Percentiles rank a stretch among this genome's conserved stretches.
Conservation (phyloP, 306 rosid species). For the Benincasa hispida region DNA sequence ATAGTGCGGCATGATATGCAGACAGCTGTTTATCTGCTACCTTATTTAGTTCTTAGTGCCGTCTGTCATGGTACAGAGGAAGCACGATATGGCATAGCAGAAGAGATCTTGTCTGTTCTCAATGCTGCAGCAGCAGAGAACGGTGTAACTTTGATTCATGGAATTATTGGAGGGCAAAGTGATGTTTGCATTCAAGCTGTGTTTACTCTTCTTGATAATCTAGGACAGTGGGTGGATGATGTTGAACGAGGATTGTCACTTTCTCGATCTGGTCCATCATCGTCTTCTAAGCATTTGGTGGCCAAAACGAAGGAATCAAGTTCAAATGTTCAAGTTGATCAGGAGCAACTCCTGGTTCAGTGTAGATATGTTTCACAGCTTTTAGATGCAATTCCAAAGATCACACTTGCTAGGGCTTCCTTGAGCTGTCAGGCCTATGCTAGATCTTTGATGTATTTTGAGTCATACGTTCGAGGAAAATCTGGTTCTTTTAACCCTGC, state of each 20-base stretch:
- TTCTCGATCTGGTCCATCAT: slow-evolving; percentile 37
- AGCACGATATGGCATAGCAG: slow-evolving; percentile 69
- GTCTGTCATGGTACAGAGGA: slow-evolving; percentile 87
- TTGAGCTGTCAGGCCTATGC: slow-evolving; percentile 92
- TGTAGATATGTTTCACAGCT: slow-evolving; percentile 81
- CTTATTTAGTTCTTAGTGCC: slow-evolving; percentile 84
- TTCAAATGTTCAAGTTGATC: slow-evolving; percentile 31
- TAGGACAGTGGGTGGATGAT: slow-evolving; percentile 96
- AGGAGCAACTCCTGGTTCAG: slow-evolving; percentile 60
- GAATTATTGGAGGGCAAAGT: slow-evolving; percentile 65
- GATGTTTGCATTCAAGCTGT: slow-evolving; percentile 95
- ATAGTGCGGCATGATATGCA: slow-evolving; percentile 95
- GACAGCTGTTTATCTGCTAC: slow-evolving; percentile 76
- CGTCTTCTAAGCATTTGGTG: slow-evolving; percentile 47
- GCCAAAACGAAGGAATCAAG: slow-evolving; percentile 46
- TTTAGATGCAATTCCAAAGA: slow-evolving; percentile 72
- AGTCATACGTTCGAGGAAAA: slow-evolving; percentile 63
- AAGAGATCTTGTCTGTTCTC: slow-evolving; percentile 80
- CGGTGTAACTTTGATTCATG: slow-evolving; percentile 61
- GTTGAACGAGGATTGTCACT: slow-evolving; percentile 78
- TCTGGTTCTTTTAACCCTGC: slow-evolving; percentile 99
- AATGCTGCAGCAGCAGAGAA: slow-evolving; percentile 78
- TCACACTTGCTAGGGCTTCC: slow-evolving; percentile 83
- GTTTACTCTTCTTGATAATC: slow-evolving; percentile 96
- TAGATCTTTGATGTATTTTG: slow-evolving; percentile 93